Percentiles rank a stretch among this genome's conserved stretches.
phyloP scores from a whole-genome alignment of 2,329 filamentous ascomycete genomes.

The Tolypocladium capitatum region DNA sequence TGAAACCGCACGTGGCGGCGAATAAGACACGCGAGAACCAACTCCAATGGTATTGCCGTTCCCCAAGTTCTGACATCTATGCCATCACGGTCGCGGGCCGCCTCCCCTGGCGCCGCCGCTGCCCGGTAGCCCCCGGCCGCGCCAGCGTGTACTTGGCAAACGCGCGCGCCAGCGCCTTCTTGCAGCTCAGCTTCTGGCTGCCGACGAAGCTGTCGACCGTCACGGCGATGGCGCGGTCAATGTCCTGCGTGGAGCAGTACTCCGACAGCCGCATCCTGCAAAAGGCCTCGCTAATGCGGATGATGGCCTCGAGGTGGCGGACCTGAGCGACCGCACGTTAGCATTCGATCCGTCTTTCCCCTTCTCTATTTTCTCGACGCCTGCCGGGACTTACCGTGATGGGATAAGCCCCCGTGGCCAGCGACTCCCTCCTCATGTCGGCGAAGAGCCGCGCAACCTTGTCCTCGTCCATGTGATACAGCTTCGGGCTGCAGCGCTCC shows the following conservation, averaged over 20 bases:
- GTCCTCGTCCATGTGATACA: constrained; percentile 96
- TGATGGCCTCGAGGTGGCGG: constrained; percentile 93
- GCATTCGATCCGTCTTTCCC: not conserved
- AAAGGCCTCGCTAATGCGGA: constrained; percentile 88
- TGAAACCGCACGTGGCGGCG: not conserved
- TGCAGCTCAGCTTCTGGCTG: constrained; percentile 93
- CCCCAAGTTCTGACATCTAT: constrained; percentile 4
- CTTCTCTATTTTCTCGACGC: accelerated
- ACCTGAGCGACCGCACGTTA: constrained; percentile 40
- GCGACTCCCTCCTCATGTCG: constrained; percentile 85
- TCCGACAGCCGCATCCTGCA: constrained; percentile 97
- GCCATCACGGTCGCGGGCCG: constrained; percentile 16
- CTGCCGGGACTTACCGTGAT: constrained; percentile 63
- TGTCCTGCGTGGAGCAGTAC: constrained; percentile 79
- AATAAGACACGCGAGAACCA: not conserved
- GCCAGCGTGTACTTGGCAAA: constrained; percentile 85
- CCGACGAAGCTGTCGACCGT: constrained; percentile 93
- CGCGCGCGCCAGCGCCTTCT: constrained; percentile 84
- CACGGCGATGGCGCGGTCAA: constrained; percentile 93
- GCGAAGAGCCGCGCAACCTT: constrained; percentile 90
- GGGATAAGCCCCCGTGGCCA: constrained; percentile 91
- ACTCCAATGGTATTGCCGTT: not conserved
- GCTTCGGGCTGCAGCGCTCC: constrained; percentile 77
- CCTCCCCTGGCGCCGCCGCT: constrained; percentile 10
- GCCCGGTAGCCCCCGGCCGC: constrained; percentile 26